A percentile compares a stretch with the other conserved stretches of the same genome.
Conservation (phyloP, 2,329 filamentous ascomycete genomes). For the Drechslera avenae region DNA sequence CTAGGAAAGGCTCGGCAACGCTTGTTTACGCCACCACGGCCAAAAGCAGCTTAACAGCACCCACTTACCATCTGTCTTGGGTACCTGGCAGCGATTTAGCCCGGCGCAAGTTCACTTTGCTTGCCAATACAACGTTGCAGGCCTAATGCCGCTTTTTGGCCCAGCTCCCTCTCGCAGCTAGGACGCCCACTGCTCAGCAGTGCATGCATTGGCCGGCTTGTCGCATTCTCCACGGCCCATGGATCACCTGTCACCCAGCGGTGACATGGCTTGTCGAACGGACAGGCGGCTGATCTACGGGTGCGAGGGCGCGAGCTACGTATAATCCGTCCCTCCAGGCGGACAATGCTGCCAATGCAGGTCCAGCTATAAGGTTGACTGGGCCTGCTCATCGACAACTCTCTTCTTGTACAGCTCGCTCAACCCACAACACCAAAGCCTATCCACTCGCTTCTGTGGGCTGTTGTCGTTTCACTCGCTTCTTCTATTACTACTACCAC, state of each 20-base stretch:
- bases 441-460: constrained; percentile 4
- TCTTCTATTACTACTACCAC: too few species aligned
- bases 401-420: constrained; percentile 11
- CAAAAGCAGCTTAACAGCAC: constrained; percentile 9
- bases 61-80: constrained; percentile 14
- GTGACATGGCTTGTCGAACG: constrained; percentile 11
- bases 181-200: constrained; percentile 4
- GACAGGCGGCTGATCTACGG: constrained; percentile 11
- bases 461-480: constrained; percentile 9
- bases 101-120: constrained; percentile 11
- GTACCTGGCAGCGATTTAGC: constrained; percentile 1
- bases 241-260: constrained; percentile 7
- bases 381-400: not conserved
- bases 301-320: constrained; percentile 1
- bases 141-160: constrained; percentile 13
- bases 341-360: constrained; percentile 5
- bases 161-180: too few species aligned
- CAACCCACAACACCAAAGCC: constrained; percentile 1
- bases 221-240: constrained; percentile 22
- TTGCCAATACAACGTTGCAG: constrained; percentile 27
- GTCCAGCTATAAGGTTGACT: constrained; percentile 19
- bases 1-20: constrained; percentile 6
- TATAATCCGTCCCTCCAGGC: not conserved
- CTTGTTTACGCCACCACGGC: constrained; percentile 6
- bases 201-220: constrained; percentile 9